phyloP scores from a whole-genome alignment of 2,329 filamentous ascomycete genomes.

The Diaporthe velutina region DNA sequence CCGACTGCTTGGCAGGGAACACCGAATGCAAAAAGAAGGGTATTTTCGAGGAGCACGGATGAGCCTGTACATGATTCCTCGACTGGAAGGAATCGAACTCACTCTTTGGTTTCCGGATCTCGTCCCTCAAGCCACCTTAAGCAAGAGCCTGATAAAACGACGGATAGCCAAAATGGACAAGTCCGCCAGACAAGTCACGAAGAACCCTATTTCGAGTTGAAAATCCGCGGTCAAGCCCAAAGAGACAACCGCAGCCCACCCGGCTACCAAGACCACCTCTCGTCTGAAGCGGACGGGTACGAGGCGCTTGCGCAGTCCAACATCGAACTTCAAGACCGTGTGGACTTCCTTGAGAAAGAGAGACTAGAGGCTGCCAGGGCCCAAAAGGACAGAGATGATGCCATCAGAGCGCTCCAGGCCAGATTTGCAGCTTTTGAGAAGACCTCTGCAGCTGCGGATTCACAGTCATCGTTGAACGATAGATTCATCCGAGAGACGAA shows the following conservation, averaged over 20 bases:
- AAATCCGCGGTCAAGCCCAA: constrained; percentile 3
- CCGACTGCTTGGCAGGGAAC: background rate
- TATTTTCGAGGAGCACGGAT: background rate
- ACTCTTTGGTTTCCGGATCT: background rate
- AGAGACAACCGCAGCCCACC: background rate
- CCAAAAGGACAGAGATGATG: background rate
- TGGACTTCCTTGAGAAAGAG: constrained; percentile 15
- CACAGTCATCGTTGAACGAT: background rate
- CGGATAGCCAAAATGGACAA: background rate
- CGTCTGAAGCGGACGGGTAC: too few species aligned
- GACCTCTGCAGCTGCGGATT: background rate
- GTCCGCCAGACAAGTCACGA: background rate
- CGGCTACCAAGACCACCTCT: background rate
- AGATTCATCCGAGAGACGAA: background rate
- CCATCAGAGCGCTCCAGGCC: background rate
- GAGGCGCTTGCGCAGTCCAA: background rate
- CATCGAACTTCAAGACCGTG: background rate
- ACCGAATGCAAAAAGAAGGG: constrained; percentile 20
- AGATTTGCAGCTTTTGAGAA: constrained; percentile 8
- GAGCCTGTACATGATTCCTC: background rate
- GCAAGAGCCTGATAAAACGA: background rate
- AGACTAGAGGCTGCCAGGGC: background rate
- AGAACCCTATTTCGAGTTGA: background rate
- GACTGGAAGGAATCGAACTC: background rate
- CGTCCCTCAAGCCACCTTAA: background rate